phyloP scores from a whole-genome alignment of 2,329 filamentous ascomycete genomes.

The Fusarium xyrophilum region DNA sequence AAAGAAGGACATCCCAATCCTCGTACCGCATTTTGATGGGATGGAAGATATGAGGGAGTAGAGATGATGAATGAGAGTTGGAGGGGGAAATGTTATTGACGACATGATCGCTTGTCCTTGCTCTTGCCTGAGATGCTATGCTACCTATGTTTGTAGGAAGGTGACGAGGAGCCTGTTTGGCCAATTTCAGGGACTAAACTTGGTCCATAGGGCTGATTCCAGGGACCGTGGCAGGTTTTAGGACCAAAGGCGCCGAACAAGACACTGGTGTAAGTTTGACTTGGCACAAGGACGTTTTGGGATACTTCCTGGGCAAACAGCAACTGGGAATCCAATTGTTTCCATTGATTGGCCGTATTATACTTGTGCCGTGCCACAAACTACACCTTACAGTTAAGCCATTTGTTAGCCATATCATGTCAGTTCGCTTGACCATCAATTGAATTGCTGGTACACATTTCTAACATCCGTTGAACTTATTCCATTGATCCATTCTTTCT shows the following conservation, averaged over 20 bases:
- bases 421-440: background rate
- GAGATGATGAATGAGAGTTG: background rate
- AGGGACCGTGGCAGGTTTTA: background rate
- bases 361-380: background rate
- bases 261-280: background rate
- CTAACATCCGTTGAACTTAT: constrained; percentile 17
- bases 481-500: constrained; percentile 38
- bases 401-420: constrained; percentile 1
- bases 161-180: background rate
- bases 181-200: background rate
- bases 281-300: background rate
- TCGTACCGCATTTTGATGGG: constrained; percentile 74
- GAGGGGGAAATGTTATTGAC: background rate
- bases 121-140: background rate
- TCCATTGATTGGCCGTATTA: background rate
- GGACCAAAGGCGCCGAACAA: background rate
- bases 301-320: background rate
- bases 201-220: background rate
- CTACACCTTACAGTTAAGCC: background rate
- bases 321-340: background rate
- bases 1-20: constrained; percentile 86
- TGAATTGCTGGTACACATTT: background rate
- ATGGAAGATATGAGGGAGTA: constrained; percentile 36
- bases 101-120: background rate
- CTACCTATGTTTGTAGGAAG: constrained; percentile 4